These are phyloP conservation scores for Didymella arachidicola DNA, from an alignment of 2,329 filamentous ascomycete genomes.

Conservation along the genomic window DNA sequence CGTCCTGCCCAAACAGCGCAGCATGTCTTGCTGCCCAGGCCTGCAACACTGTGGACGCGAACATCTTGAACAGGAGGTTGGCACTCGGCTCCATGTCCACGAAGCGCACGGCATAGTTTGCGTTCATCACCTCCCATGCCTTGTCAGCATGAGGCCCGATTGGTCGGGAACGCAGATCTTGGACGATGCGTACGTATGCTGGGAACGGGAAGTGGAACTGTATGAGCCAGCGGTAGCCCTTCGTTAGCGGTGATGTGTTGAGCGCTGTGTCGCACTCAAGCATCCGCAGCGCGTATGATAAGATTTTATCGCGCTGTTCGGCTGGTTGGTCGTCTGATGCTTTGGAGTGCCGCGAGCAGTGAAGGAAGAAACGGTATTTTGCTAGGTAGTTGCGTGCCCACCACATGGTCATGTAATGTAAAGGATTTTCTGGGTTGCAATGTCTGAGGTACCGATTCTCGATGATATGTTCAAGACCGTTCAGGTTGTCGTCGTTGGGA, in stretches of 20 bases:
- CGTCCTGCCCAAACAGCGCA: conserved; percentile 7
- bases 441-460: conserved; percentile 50
- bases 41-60: conserved; percentile 66
- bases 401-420: conserved; percentile 59
- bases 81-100: conserved; percentile 24
- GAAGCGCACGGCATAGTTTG: conserved; percentile 55
- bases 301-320: conserved; percentile 33
- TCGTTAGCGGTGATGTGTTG: conserved; percentile 52
- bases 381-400: conserved; percentile 56
- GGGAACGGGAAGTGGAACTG: conserved; percentile 59
- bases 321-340: conserved; percentile 27
- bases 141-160: conserved; percentile 40
- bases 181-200: conserved; percentile 57
- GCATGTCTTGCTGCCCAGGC: conserved; percentile 43
- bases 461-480: conserved; percentile 49
- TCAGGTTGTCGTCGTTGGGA: conserved; percentile 40
- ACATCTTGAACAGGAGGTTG: conserved; percentile 48
- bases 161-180: conserved; percentile 54
- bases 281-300: conserved; percentile 50
- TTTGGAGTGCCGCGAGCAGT: conserved; percentile 48
- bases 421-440: conserved; percentile 36
- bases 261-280: conserved; percentile 59
- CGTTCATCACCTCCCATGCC: conserved; percentile 57
- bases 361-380: conserved; percentile 60
- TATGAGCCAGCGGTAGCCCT: conserved; percentile 54